phyloP scores from a whole-genome alignment of 2,329 filamentous ascomycete species.

The Paracamarosporium sp. region DNA sequence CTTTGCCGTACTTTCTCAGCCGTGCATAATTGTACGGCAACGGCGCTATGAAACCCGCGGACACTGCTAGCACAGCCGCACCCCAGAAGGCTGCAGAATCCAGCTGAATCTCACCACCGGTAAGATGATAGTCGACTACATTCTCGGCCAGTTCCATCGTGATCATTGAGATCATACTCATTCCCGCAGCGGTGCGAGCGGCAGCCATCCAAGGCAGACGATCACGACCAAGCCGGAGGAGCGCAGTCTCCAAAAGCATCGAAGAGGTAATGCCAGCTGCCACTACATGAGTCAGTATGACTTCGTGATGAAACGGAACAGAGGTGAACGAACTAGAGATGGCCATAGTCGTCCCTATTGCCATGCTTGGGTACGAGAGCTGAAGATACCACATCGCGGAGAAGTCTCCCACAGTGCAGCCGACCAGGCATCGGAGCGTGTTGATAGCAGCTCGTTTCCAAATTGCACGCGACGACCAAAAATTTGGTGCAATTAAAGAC shows the following conservation, averaged over 20 bases:
- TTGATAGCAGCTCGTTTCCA: conserved; percentile 63
- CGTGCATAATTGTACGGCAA: conserved; percentile 62
- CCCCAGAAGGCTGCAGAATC: conserved; percentile 59
- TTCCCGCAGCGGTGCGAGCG: conserved; percentile 61
- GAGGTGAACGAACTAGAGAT: conserved; percentile 48
- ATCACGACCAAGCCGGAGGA: conserved; percentile 59
- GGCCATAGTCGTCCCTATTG: conserved; percentile 59
- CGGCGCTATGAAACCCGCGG: conserved; percentile 57
- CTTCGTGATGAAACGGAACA: neutral
- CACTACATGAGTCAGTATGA: conserved; percentile 48
- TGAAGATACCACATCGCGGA: conserved; percentile 64
- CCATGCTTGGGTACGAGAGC: conserved; percentile 54
- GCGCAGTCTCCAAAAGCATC: conserved; percentile 59
- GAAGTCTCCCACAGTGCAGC: conserved; percentile 65
- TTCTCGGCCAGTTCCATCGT: conserved; percentile 66
- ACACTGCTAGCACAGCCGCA: conserved; percentile 55
- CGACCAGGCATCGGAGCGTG: conserved; percentile 62
- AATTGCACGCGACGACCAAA: conserved; percentile 46
- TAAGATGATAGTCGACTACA: conserved; percentile 62
- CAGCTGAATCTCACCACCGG: conserved; percentile 58
- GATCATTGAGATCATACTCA: conserved; percentile 66
- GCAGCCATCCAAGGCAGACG: conserved; percentile 56
- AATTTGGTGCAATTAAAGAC: conserved; percentile 15
- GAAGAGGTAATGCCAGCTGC: conserved; percentile 60
- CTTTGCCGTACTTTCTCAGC: conserved; percentile 57